Evolutionary conservation across 371 early-diverging fungal species (phyloP), one percentile per base, ranked within the genome.

Genomic region (Saksenaea vasiformis): DNA sequence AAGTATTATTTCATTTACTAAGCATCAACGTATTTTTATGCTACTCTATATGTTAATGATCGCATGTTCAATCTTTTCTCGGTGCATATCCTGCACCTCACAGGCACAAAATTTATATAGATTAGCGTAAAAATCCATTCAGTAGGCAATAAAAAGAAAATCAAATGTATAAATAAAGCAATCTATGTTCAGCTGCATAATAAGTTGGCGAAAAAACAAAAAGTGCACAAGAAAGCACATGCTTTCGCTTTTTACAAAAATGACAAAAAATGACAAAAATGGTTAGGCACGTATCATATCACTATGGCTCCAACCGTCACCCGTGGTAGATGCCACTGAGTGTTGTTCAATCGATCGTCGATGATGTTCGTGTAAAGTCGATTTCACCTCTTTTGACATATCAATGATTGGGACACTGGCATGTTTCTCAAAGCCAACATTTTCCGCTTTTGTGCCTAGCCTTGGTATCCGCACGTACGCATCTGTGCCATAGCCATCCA

Each of bases 401-500:
- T 58, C 36, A 5, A 17, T 22, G 8, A 14, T 3, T 24, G n/a
- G 22, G 0, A 7, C 14, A 17, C 13, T 15, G 1, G 31, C n/a
- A 58, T 58, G 37, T 35, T 39, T 36, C 41, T 58, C 69, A 3
- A 73, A 57, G 0, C 67, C 77, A 17, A 87, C 74, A 60, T 90
- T 90, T 69, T 91, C 91, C 17, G 82, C 80, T 27, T 78, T 80
- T 58, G 87, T 90, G 37, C 91, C 90, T 38, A 90, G 76, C 14
- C 87, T 75, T 36, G 90, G 89, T 47, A 92, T 76, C 63, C 78
- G 82, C 27, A 95, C 85, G 72, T 95, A 96, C 0, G 91, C 92
- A 73, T 97, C 96, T 19, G 92, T 91, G 15, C 95, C 97, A 64
- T 85, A 92, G 7, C 95, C 95, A 38, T 92, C 86, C 86, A 95